A percentile compares a stretch with the other conserved stretches of the same genome.
These are phyloP conservation scores for Aureobasidium melanogenum DNA, from an alignment of 2,329 filamentous ascomycete species.

Conservation along the genomic window DNA sequence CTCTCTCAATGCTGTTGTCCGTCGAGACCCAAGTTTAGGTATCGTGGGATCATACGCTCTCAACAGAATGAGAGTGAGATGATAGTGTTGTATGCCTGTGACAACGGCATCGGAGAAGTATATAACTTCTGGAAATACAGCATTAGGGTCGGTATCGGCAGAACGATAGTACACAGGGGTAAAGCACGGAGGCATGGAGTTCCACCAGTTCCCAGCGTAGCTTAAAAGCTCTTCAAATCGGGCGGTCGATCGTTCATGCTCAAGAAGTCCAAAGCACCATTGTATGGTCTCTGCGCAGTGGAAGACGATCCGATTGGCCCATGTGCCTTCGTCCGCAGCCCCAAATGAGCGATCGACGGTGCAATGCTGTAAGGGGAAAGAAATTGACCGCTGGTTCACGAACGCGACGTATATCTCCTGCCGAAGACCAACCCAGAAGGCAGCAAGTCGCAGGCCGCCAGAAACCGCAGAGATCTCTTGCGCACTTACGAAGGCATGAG, in stretches of 20 bases:
- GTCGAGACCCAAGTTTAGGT: constrained; percentile 39
- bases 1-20: constrained; percentile 30
- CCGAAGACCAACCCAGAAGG: constrained; percentile 48
- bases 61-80: constrained; percentile 50
- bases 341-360: constrained; percentile 45
- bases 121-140: constrained; percentile 52
- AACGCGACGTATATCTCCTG: constrained; percentile 51
- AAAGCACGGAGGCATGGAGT: not conserved
- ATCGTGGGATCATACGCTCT: constrained; percentile 47
- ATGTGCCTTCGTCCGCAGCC: constrained; percentile 43
- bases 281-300: constrained; percentile 57
- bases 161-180: not conserved
- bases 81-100: constrained; percentile 52
- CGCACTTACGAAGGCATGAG: constrained; percentile 27
- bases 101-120: constrained; percentile 46
- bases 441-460: constrained; percentile 39
- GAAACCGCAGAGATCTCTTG: constrained; percentile 21
- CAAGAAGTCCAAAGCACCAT: constrained; percentile 45
- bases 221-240: not conserved
- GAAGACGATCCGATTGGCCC: constrained; percentile 54
- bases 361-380: constrained; percentile 42
- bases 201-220: not conserved
- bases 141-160: constrained; percentile 16
- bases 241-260: not conserved
- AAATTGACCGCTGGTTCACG: constrained; percentile 35